phyloP scores from a whole-genome alignment of 805 yeast species.

The Saccharomycopsis oosterbeekiorum region DNA sequence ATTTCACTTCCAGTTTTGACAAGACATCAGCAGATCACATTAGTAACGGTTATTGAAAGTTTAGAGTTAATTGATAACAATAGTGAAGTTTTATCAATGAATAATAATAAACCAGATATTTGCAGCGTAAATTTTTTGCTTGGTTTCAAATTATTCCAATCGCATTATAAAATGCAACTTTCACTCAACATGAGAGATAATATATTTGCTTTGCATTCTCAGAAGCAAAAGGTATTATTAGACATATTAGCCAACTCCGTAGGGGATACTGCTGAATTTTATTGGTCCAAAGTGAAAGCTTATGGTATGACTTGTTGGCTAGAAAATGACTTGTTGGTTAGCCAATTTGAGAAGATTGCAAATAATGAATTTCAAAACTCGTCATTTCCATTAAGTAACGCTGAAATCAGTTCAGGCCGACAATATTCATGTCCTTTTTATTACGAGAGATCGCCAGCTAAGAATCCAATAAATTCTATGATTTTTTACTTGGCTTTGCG shows the following conservation, averaged over 20 bases:
- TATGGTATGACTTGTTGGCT: constrained; percentile 71
- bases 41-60: constrained; percentile 59
- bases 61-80: constrained; percentile 43
- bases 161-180: constrained; percentile 40
- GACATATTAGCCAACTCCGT: constrained; percentile 22
- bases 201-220: constrained; percentile 80
- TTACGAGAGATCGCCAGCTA: constrained; percentile 23
- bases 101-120: constrained; percentile 34
- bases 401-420: background rate
- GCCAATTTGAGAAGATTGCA: constrained; percentile 59
- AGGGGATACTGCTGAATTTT: constrained; percentile 27
- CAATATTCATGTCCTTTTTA: background rate
- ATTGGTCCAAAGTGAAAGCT: constrained; percentile 49
- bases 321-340: constrained; percentile 34
- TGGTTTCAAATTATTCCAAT: constrained; percentile 58
- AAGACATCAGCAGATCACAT: constrained; percentile 83
- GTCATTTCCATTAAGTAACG: background rate
- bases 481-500: constrained; percentile 68
- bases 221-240: constrained; percentile 58
- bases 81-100: constrained; percentile 11
- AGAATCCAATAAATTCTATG: constrained; percentile 69
- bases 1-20: constrained; percentile 70
- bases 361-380: constrained; percentile 51
- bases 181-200: constrained; percentile 69
- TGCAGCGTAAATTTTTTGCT: constrained; percentile 65